Evolutionary conservation across 495 filamentous ascomycete genomes (phyloP), one percentile per base, ranked within the genome.

Genomic region (Beverwykella pulmonaria): DNA sequence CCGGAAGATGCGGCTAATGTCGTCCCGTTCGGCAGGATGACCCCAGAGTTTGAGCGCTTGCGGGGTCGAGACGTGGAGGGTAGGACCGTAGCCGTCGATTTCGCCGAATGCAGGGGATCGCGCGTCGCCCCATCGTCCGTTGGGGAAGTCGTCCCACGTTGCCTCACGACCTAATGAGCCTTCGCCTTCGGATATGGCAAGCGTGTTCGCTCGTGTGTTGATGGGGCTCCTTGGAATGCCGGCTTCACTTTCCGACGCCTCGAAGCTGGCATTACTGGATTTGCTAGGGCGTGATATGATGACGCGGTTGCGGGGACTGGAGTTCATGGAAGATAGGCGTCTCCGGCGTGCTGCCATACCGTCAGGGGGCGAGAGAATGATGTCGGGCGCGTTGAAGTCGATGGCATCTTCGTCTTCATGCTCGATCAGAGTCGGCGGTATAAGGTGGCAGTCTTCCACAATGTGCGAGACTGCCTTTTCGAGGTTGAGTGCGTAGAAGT

Each of bases 101-200:
- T 96, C 92, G 64, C 94, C 93, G 76, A 95, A 98, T 0, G 94
- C 94, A 1, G 90, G 89, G 1, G 74, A 77, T 47, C 79, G 74
- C 10, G 93, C 91, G 74, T 97, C 93, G 74, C 94, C 94, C 88
- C 93, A 98, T 49, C 94, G 86, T 26, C 94, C 95, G 81, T 98
- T 98, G 57, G 95, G 94, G 79, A 88, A 98, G 78, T 98, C 94
- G 74, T 98, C 94, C 94, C 94, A 98, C 6, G 94, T 98, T 23
- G 95, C 95, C 79, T 97, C 95, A 64, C 95, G 83, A 32, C 93
- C 94, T 14, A 97, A 82, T n/a, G 90, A 81, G 41, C 93, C 93
- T 67, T 93, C 86, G 2, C 93, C 93, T 80, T 97, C 92, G 0
- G 93, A 95, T 57, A 97, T 97, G 20, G 91, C 91, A 19, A 97